Evolutionary conservation across 106 monocot species (phyloP), one percentile per base, ranked within the genome.

Genomic region (Ottelia alismoides): DNA sequence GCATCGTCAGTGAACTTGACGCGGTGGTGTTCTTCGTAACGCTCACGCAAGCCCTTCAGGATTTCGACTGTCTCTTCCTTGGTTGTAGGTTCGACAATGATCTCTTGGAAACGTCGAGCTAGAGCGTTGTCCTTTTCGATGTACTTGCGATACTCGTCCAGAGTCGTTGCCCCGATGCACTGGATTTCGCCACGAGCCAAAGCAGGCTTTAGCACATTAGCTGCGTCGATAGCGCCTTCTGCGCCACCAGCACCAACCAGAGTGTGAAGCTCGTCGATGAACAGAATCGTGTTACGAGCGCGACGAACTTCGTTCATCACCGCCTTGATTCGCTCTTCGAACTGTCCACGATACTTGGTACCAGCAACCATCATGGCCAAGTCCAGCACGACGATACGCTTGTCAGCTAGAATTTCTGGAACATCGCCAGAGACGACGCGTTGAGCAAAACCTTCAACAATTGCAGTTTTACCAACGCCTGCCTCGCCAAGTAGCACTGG

Each of bases 221-320:
- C 71, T 3, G 79, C 84, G 44, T 84, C 79, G 72, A n/a, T n/a
- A n/a, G n/a, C n/a, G n/a, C n/a, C n/a, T n/a, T n/a, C n/a, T n/a
- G n/a, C n/a, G n/a, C n/a, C n/a, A n/a, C n/a, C n/a, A n/a, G n/a
- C n/a, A n/a, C n/a, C n/a, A n/a, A n/a, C n/a, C n/a, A n/a, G n/a
- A n/a, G 75, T 80, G 55, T 84, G 84, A 21, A 84, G 68, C 60
- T 84, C 84, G 31, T 84, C 75, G 29, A 84, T 78, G 45, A 83
- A 84, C 2, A 84, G 74, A 30, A 84, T 69, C 45, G 79, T 72
- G 53, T 75, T 84, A 24, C 84, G 78, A 10, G 84, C 67, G 7
- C 69, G 69, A 24, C 79, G 78, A 3, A 79, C 75, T 47, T 84
- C 84, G 18, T 84, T 84, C 6, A 84, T 64, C 30, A 84, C 78